A percentile compares a stretch with the other conserved stretches of the same genome.
phyloP scores from a whole-genome alignment of 805 yeast genomes.

The Limtongozyma cylindracea region DNA sequence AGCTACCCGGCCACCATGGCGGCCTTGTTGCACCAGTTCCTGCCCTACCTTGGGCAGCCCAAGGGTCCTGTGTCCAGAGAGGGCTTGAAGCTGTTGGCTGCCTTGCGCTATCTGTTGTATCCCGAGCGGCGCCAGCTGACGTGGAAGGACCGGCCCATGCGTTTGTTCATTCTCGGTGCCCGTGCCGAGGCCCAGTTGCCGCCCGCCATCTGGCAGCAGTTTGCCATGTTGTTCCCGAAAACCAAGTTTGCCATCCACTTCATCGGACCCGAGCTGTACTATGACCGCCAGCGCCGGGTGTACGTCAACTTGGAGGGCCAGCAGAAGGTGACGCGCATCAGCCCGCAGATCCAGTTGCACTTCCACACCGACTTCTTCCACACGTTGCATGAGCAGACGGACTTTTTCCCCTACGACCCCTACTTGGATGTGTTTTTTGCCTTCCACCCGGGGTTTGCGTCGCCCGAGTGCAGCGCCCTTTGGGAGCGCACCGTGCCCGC shows the following conservation, averaged over 20 bases:
- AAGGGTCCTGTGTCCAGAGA: constrained; percentile 77
- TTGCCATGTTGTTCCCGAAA: constrained; percentile 65
- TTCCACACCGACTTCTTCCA: constrained; percentile 86
- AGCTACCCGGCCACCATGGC: constrained; percentile 86
- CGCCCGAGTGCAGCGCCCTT: constrained; percentile 54
- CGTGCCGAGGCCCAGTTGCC: constrained; percentile 88
- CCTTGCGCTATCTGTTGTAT: constrained; percentile 71
- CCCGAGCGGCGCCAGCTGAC: constrained; percentile 20
- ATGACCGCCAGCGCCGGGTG: constrained; percentile 39
- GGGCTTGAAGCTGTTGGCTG: constrained; percentile 85
- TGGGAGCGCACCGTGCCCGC: constrained; percentile 80
- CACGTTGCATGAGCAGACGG: constrained; percentile 74
- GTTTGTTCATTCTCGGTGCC: constrained; percentile 78
- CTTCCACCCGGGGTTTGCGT: constrained; percentile 88
- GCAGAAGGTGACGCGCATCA: constrained; percentile 51
- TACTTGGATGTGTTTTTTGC: constrained; percentile 79
- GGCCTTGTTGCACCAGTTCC: constrained; percentile 54
- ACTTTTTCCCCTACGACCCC: constrained; percentile 95
- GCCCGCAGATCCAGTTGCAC: constrained; percentile 44
- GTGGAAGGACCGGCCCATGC: constrained; percentile 66
- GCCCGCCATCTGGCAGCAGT: constrained; percentile 86
- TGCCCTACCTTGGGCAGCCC: constrained; percentile 65
- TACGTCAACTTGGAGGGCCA: constrained; percentile 29
- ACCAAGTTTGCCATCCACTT: constrained; percentile 70
- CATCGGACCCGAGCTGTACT: constrained; percentile 81